Evolutionary conservation across 1,284 basidiomycete species (phyloP).

Genomic region (Cystobasidiaceae sp.): DNA sequence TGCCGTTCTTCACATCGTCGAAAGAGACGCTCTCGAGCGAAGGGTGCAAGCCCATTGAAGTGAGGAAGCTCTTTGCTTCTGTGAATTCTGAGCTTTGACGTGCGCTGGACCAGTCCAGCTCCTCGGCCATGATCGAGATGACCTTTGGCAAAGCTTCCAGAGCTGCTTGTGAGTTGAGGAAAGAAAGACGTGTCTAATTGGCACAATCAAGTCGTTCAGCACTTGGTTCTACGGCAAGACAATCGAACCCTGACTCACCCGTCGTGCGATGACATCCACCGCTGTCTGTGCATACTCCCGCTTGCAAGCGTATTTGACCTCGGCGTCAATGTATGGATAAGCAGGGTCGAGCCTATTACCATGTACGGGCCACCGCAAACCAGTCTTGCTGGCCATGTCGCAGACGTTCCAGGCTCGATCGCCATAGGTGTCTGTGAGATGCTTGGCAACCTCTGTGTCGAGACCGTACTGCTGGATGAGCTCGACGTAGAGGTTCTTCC

Average conservation of each 20-base stretch:
- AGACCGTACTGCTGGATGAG: slow-evolving; percentile 67
- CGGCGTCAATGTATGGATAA: slow-evolving; percentile 90
- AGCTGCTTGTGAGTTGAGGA: slow-evolving; percentile 85
- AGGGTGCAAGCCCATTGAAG: slow-evolving; percentile 46
- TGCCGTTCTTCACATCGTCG: slow-evolving; percentile 40
- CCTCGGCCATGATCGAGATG: slow-evolving; percentile 83
- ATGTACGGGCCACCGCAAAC: slow-evolving; percentile 75
- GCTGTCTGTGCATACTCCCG: slow-evolving; percentile 89
- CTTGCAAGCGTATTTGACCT: slow-evolving; percentile 82
- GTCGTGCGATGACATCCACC: slow-evolving; percentile 85
- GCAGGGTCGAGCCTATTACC: slow-evolving; percentile 68
- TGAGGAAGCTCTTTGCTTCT: slow-evolving; percentile 48
- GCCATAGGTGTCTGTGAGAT: slow-evolving; percentile 89
- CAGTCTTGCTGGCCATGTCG: slow-evolving; percentile 71
- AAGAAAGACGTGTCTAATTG: slow-evolving; percentile 66
- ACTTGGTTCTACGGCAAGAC: not conserved
- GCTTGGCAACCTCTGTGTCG: slow-evolving; percentile 79
- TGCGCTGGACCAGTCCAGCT: slow-evolving; percentile 67
- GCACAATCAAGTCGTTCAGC: not conserved
- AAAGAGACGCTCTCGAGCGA: slow-evolving; percentile 32
- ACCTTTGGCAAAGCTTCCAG: slow-evolving; percentile 78
- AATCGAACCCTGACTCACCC: slow-evolving; percentile 44
- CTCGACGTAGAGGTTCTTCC: slow-evolving; percentile 92
- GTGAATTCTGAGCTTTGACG: slow-evolving; percentile 60
- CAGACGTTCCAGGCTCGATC: slow-evolving; percentile 95